These are phyloP conservation scores for Scheffersomyces quercinus DNA, from an alignment of 1,139 yeast species.

Conservation along the genomic window DNA sequence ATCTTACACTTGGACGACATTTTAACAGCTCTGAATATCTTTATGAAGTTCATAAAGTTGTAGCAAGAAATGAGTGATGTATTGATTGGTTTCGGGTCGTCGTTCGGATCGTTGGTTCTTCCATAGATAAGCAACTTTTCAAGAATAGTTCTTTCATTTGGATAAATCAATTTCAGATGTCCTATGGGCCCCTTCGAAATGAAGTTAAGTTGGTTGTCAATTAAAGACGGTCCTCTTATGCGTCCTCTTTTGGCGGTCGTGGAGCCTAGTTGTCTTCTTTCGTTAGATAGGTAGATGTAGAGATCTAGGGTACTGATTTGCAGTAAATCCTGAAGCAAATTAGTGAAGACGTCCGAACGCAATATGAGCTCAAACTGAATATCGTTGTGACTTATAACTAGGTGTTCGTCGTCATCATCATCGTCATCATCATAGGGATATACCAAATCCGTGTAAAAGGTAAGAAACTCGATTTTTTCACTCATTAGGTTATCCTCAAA, in stretches of 20 bases:
- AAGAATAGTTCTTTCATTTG: conserved; percentile 60
- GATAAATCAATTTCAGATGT: conserved; percentile 64
- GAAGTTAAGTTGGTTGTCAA: conserved; percentile 44
- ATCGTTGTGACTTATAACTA: conserved; percentile 47
- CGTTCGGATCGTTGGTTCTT: not conserved
- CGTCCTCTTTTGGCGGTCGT: conserved; percentile 2
- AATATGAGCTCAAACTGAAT: conserved; percentile 66
- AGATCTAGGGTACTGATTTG: conserved; percentile 64
- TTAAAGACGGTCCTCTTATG: conserved; percentile 11
- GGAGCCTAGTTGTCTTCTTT: conserved; percentile 14
- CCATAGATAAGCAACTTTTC: conserved; percentile 42
- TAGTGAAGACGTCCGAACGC: conserved; percentile 63
- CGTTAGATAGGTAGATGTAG: conserved; percentile 44
- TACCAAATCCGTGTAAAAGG: conserved; percentile 48
- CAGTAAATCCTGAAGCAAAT: conserved; percentile 65
- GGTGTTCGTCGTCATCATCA: conserved; percentile 23
- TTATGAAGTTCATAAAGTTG: conserved; percentile 54
- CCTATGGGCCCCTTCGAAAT: conserved; percentile 73
- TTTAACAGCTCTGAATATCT: conserved; percentile 53
- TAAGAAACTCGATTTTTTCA: conserved; percentile 70
- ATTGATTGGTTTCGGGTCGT: conserved; percentile 19
- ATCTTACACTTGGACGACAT: conserved; percentile 62
- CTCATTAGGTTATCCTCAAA: conserved; percentile 71
- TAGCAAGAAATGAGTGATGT: conserved; percentile 41
- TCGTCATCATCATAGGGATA: conserved; percentile 34